Evolutionary conservation across 176 grass and related monocot species (phyloP).

Genomic region (Cenchrus purpureus): DNA sequence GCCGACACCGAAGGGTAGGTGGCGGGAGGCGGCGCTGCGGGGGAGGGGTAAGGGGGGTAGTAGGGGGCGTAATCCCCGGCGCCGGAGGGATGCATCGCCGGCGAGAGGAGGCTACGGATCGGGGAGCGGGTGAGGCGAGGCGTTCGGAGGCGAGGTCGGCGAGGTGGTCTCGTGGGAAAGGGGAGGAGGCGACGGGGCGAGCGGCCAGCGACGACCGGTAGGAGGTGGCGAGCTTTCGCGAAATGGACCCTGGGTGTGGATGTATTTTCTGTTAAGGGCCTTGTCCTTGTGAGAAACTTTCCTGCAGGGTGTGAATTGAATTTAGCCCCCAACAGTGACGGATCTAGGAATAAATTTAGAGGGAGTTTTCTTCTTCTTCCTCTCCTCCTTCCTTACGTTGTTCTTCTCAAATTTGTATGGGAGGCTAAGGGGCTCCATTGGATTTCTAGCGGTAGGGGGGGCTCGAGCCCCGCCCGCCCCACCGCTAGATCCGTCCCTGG

Average conservation of each 20-base stretch:
- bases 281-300: not conserved
- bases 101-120: constrained; percentile 30
- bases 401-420: no score
- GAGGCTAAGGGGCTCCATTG: no score
- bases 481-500: no score
- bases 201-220: constrained; percentile 1
- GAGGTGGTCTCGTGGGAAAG: not conserved
- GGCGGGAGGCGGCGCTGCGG: constrained; percentile 22
- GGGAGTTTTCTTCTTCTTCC: no score
- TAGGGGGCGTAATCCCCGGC: constrained; percentile 50
- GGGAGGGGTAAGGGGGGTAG: constrained; percentile 57
- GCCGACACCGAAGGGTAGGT: constrained; percentile 53
- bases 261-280: not conserved
- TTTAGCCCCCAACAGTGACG: no score
- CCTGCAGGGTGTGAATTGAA: not conserved
- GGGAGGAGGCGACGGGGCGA: not conserved
- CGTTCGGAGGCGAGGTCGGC: no score
- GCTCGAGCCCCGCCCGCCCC: no score
- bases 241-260: not conserved
- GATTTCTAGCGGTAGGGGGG: no score
- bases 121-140: constrained; percentile 26
- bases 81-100: constrained; percentile 59
- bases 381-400: no score
- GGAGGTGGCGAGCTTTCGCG: not conserved
- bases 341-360: no score